Percentiles rank a stretch among this genome's conserved stretches.
Conservation (phyloP, 441 rosid genomes). For the Euphorbia celastroides region DNA sequence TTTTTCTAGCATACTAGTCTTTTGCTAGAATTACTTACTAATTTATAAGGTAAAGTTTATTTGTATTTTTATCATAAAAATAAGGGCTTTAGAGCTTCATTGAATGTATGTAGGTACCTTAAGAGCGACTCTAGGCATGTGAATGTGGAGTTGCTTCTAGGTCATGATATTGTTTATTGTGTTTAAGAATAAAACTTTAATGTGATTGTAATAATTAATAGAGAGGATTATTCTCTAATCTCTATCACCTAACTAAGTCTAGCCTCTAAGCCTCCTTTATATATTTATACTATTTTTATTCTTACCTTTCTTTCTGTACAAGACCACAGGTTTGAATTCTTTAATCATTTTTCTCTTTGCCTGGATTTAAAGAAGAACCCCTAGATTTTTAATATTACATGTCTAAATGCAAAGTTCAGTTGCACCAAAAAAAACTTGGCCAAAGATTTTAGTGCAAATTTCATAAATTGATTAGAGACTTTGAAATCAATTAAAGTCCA, state of each 20-base stretch:
- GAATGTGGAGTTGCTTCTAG: slow-evolving; percentile 41
- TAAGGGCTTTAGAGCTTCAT: slow-evolving; percentile 19
- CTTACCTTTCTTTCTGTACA: slow-evolving; percentile 6
- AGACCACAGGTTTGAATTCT: slow-evolving; percentile 14
- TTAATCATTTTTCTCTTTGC: neutral
- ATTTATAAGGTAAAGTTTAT: too few relatives aligned
- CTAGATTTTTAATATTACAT: neutral
- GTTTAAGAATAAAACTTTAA: slow-evolving; percentile 33
- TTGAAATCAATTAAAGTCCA: too few relatives aligned
- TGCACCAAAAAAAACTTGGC: neutral
- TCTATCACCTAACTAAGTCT: slow-evolving; percentile 23
- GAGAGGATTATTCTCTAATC: slow-evolving; percentile 32
- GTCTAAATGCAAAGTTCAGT: slow-evolving; percentile 4
- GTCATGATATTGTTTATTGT: slow-evolving; percentile 29
- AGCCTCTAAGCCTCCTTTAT: slow-evolving; percentile 30
- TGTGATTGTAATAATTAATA: slow-evolving; percentile 7
- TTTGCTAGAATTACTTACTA: slow-evolving; percentile 21
- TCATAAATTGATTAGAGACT: neutral
- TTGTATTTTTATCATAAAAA: slow-evolving; percentile 18
- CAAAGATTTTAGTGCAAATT: slow-evolving; percentile 11
- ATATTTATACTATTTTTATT: slow-evolving; percentile 7
- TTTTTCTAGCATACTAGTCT: slow-evolving; percentile 30
- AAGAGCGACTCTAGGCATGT: slow-evolving; percentile 33
- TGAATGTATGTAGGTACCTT: slow-evolving; percentile 15
- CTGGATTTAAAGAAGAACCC: neutral